phyloP scores from a whole-genome alignment of 2,329 filamentous ascomycete genomes.

The Ophiostoma australiae region DNA sequence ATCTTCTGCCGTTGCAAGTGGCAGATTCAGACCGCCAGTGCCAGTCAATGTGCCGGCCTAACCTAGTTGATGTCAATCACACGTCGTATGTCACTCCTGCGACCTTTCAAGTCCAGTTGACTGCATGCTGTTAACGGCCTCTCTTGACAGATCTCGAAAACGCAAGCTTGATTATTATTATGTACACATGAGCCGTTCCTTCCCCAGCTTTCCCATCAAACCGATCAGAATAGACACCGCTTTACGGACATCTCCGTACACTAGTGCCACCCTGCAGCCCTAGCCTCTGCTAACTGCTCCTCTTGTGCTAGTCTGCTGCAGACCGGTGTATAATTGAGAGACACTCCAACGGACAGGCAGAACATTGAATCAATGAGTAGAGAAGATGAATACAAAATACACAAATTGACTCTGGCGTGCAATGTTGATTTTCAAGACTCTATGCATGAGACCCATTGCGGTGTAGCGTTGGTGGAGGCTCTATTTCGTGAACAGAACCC shows the following conservation, averaged over 20 bases:
- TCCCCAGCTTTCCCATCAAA: background rate
- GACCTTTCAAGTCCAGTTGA: background rate
- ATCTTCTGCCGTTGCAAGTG: background rate
- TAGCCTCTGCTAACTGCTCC: background rate
- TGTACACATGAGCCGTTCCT: background rate
- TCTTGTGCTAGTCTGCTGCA: background rate
- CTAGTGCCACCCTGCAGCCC: background rate
- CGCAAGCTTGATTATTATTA: background rate
- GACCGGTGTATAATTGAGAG: slow-evolving; percentile 2
- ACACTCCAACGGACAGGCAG: background rate
- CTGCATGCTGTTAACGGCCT: background rate
- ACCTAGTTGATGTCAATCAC: background rate
- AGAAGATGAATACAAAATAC: background rate
- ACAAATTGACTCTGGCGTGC: background rate
- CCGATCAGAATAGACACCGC: background rate
- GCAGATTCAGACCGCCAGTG: background rate
- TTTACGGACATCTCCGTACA: slow-evolving; percentile 7
- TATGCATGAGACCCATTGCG: background rate
- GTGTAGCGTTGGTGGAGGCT: slow-evolving; percentile 13
- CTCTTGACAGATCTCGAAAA: background rate
- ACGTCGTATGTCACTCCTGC: background rate
- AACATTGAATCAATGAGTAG: background rate
- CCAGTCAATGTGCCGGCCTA: background rate
- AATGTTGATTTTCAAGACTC: background rate
- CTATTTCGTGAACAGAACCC: background rate